phyloP scores from a whole-genome alignment of 306 rosid species.

The Clitoria ternatea region DNA sequence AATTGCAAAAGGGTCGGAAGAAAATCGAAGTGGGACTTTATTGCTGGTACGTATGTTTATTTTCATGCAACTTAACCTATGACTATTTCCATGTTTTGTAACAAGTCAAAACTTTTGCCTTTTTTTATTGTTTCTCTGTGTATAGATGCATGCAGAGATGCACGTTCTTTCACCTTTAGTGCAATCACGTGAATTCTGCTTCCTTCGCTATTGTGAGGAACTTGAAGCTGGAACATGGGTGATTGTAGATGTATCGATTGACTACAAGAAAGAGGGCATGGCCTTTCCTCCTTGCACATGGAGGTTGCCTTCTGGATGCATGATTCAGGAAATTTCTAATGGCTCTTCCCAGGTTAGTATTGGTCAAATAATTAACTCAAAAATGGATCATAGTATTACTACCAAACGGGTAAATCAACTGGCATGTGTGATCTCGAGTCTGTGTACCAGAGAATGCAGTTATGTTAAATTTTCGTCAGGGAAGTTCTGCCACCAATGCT shows the following conservation, averaged over 20 bases:
- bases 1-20: constrained; percentile 39
- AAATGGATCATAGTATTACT: too few relatives aligned
- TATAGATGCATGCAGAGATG: constrained; percentile 66
- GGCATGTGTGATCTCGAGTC: too few relatives aligned
- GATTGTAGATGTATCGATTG: constrained; percentile 54
- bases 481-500: too few relatives aligned
- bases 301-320: constrained; percentile 74
- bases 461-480: too few relatives aligned
- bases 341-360: constrained; percentile 46
- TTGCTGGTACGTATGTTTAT: constrained; percentile 59
- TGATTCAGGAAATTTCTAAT: constrained; percentile 45
- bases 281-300: constrained; percentile 27
- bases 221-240: constrained; percentile 45
- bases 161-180: constrained; percentile 71
- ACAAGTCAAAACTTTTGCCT: not conserved
- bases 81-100: not conserved
- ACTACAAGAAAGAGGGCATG: constrained; percentile 23
- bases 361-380: not conserved
- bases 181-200: constrained; percentile 44
- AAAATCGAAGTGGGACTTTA: constrained; percentile 40
- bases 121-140: not conserved
- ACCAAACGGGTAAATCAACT: too few relatives aligned
- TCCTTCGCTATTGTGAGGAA: constrained; percentile 60
- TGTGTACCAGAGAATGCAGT: too few relatives aligned
- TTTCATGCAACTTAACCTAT: not conserved